Conservation (phyloP, 495 filamentous ascomycete genomes). For the Hypoxylon perforatum region DNA sequence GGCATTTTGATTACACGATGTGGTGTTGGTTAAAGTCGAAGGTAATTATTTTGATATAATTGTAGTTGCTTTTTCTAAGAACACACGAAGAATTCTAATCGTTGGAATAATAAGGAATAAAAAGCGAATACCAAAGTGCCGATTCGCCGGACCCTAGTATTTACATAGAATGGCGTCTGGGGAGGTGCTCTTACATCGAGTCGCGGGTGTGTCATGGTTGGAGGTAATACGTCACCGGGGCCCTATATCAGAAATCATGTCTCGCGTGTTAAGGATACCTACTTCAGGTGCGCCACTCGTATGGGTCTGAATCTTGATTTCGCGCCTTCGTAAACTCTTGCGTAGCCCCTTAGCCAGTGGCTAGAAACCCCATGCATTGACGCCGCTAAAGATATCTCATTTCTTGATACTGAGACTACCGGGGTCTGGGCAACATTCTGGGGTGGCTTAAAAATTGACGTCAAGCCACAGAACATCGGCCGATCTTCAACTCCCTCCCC, state of each 20-base stretch:
- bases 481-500: slow-evolving; percentile 14
- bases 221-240: slow-evolving; percentile 29
- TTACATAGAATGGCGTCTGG: slow-evolving; percentile 22
- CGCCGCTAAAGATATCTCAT: background rate
- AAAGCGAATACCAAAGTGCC: background rate
- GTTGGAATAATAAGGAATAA: background rate
- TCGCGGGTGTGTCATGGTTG: slow-evolving; percentile 18
- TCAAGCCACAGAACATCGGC: slow-evolving; percentile 24
- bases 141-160: background rate
- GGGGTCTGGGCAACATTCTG: slow-evolving; percentile 9
- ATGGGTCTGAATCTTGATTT: slow-evolving; percentile 31
- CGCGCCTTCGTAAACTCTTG: slow-evolving; percentile 6
- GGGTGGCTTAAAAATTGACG: slow-evolving; percentile 39
- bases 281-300: background rate
- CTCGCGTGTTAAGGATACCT: slow-evolving; percentile 3
- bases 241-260: slow-evolving; percentile 25
- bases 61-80: too few species aligned
- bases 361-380: background rate
- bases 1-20: slow-evolving; percentile 32
- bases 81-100: too few species aligned
- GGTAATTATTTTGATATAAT: too few species aligned
- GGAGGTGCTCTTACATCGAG: background rate
- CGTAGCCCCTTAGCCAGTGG: background rate
- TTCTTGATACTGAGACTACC: slow-evolving; percentile 16
- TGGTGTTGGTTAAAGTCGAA: background rate